Conservation (phyloP, 768 basidiomycete species). For the Amanita molliuscula region DNA sequence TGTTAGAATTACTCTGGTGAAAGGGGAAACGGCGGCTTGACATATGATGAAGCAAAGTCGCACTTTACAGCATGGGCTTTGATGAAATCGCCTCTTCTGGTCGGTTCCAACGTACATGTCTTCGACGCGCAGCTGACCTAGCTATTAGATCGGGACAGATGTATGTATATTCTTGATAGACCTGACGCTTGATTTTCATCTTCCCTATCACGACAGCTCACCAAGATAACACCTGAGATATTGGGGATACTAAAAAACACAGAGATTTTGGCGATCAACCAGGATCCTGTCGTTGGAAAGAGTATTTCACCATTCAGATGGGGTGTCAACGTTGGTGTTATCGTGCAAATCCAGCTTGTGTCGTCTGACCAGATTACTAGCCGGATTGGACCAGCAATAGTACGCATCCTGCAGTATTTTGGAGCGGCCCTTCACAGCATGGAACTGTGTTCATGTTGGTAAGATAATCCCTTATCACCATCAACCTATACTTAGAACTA, state of each 20-base stretch:
- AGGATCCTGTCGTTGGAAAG: conserved; percentile 51
- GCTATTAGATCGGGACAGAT: conserved; percentile 38
- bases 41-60: conserved; percentile 53
- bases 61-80: conserved; percentile 70
- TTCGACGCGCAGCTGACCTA: not conserved
- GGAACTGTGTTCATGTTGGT: conserved; percentile 61
- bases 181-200: not conserved
- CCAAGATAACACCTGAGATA: conserved; percentile 36
- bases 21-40: conserved; percentile 56
- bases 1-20: not conserved
- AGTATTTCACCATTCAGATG: conserved; percentile 59
- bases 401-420: conserved; percentile 52
- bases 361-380: conserved; percentile 10
- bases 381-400: conserved; percentile 27
- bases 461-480: conserved; percentile 7
- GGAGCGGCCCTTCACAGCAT: conserved; percentile 50
- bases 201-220: conserved; percentile 27
- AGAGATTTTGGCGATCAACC: conserved; percentile 61
- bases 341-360: conserved; percentile 2
- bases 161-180: conserved; percentile 20
- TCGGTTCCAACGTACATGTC: conserved; percentile 9
- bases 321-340: conserved; percentile 48
- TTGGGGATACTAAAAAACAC: conserved; percentile 49
- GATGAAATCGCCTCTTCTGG: conserved; percentile 52
- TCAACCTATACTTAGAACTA: not conserved